Evolutionary conservation across 192 early-diverging fungal species (phyloP), one percentile per base, ranked within the genome.

Genomic region (Linnemannia elongata): DNA sequence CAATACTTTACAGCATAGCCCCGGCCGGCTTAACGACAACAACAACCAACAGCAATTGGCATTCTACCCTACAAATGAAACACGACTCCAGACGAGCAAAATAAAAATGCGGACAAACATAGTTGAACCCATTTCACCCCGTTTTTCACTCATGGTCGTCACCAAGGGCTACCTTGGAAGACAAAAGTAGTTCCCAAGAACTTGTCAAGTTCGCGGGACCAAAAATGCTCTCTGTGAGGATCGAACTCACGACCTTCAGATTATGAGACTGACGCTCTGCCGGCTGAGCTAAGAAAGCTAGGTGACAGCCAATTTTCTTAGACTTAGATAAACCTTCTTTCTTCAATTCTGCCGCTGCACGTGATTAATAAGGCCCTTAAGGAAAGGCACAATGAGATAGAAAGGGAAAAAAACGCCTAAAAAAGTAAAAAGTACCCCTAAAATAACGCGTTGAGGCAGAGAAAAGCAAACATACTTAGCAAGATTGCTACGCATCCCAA

Each of bases 251-350:
- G 80, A 82, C 83, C 88, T 89, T 89, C 77, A 85, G 84, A 87
- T 89, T 89, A 89, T 85, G 88, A 89, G 88, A 89, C 84, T 85
- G 77, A 89, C 88, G 88, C 88, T 87, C 84, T 89, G 75, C 88
- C 88, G 77, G 72, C 80, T 81, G 82, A 89, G 88, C 88, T 76
- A 89, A 82, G 76, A 69, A 82, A 84, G 88, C 88, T 36, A 7
- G 24, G 17, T 70, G n/a, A 18, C 5, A 8, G 6, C 7, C 24
- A 7, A 22, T 22, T 17, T n/a, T 57, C 55, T 57, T 57, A 7
- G 24, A 57, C 24, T 0, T 57, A 27, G 2, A 57, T 57, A 17
- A 57, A 18, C 5, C 0, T 57, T n/a, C 5, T 6, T 0, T 5
- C 0, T 4, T 18, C 13, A 20, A 44, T 7, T 7, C 6, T 39